phyloP scores from a whole-genome alignment of 164 flowering plant species.

The Dillenia turbinata region DNA sequence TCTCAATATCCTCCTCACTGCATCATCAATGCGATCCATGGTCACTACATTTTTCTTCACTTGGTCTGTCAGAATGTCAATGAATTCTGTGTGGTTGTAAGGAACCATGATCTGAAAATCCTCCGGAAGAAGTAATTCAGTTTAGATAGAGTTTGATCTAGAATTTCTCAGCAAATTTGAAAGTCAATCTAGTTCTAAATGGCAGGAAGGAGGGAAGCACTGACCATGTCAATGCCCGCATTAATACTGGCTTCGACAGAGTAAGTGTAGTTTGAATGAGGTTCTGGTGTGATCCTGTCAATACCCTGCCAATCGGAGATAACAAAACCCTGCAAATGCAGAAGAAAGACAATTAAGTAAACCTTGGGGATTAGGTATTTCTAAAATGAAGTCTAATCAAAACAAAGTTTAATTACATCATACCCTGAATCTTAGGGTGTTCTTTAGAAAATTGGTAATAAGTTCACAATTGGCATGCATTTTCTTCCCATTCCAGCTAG shows the following conservation, averaged over 20 bases:
- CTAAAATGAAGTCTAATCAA: too few relatives aligned
- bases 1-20: constrained; percentile 23
- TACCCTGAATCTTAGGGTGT: constrained; percentile 21
- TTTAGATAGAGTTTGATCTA: too few relatives aligned
- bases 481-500: constrained; percentile 31
- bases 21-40: constrained; percentile 27
- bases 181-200: too few relatives aligned
- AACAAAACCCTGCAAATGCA: constrained; percentile 18
- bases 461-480: constrained; percentile 26
- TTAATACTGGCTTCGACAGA: constrained; percentile 13
- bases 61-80: constrained; percentile 10
- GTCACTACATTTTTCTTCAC: constrained; percentile 17
- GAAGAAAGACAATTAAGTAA: neutral
- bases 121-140: neutral
- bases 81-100: constrained; percentile 13
- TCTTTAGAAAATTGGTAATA: constrained; percentile 28
- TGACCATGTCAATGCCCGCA: constrained; percentile 28
- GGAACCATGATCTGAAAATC: constrained; percentile 25
- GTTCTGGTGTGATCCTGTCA: constrained; percentile 18
- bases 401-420: neutral
- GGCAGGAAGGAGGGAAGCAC: neutral
- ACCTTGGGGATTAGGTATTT: too few relatives aligned
- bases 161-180: too few relatives aligned
- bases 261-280: constrained; percentile 16
- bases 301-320: constrained; percentile 27